Percentiles rank a stretch among this genome's conserved stretches.
These are phyloP conservation scores for Dothideomycetes sp. DNA, from an alignment of 2,329 filamentous ascomycete genomes.

Conservation along the genomic window DNA sequence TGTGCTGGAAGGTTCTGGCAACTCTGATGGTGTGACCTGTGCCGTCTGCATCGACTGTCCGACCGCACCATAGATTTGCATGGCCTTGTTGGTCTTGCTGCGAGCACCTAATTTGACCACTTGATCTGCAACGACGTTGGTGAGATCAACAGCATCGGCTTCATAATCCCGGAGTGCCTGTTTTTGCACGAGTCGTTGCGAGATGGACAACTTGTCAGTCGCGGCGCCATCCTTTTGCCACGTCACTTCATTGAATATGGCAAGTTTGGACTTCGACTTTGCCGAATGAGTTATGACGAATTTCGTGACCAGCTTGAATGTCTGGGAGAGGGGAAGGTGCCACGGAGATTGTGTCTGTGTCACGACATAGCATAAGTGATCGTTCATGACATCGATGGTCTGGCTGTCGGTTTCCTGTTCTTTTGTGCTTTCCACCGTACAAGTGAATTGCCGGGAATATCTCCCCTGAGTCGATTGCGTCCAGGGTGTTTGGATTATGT, in stretches of 20 bases:
- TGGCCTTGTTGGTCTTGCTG: slow-evolving; percentile 64
- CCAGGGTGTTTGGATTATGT: slow-evolving; percentile 84
- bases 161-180: slow-evolving; percentile 65
- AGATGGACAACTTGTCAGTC: background rate
- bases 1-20: slow-evolving; percentile 6
- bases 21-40: slow-evolving; percentile 16
- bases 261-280: slow-evolving; percentile 85
- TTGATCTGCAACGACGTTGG: slow-evolving; percentile 66
- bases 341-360: slow-evolving; percentile 57
- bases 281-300: slow-evolving; percentile 88
- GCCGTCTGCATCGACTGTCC: slow-evolving; percentile 57
- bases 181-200: slow-evolving; percentile 46
- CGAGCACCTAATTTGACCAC: slow-evolving; percentile 63
- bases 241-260: slow-evolving; percentile 76
- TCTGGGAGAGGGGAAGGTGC: slow-evolving; percentile 72
- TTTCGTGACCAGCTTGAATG: slow-evolving; percentile 77
- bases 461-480: slow-evolving; percentile 52
- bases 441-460: slow-evolving; percentile 54
- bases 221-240: slow-evolving; percentile 44
- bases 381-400: slow-evolving; percentile 58
- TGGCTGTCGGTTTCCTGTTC: slow-evolving; percentile 63
- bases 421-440: slow-evolving; percentile 10
- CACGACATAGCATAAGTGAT: slow-evolving; percentile 54
- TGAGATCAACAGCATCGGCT: slow-evolving; percentile 62
- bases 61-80: slow-evolving; percentile 67